Evolutionary conservation across 192 early-diverging fungal species (phyloP).

Genomic region (Coemansia sp.): DNA sequence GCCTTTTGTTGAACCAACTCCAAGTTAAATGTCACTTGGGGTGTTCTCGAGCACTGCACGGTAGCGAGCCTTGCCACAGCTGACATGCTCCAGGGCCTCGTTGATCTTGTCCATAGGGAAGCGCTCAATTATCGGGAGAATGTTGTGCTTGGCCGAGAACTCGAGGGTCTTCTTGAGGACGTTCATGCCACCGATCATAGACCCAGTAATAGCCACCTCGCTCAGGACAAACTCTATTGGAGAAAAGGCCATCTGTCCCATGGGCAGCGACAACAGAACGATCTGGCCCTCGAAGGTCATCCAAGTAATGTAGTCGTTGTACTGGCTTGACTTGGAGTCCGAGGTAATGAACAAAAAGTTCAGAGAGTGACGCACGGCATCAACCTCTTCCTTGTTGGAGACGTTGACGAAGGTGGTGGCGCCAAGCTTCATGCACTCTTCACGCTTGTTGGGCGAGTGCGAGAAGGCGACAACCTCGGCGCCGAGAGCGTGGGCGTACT

Average conservation of each 20-base stretch:
- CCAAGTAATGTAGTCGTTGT: conserved; percentile 49
- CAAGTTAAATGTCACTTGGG: too few species aligned
- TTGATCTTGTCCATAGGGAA: conserved; percentile 63
- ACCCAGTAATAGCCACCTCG: conserved; percentile 60
- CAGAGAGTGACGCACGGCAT: conserved; percentile 18
- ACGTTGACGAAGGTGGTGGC: conserved; percentile 57
- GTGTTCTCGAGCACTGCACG: conserved; percentile 62
- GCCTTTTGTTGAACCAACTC: too few species aligned
- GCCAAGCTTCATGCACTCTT: conserved; percentile 56
- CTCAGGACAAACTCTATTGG: conserved; percentile 46
- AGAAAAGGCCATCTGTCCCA: conserved; percentile 53
- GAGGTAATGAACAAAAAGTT: conserved; percentile 41
- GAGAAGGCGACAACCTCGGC: conserved; percentile 60
- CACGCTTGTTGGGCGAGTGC: conserved; percentile 57
- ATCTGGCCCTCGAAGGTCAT: conserved; percentile 61
- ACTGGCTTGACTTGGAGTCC: conserved; percentile 39
- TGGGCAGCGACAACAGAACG: conserved; percentile 66
- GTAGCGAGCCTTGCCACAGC: conserved; percentile 64
- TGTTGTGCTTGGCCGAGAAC: conserved; percentile 62
- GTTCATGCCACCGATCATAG: conserved; percentile 63
- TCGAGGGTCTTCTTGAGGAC: conserved; percentile 66
- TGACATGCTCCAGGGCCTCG: conserved; percentile 60
- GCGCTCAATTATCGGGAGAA: conserved; percentile 65
- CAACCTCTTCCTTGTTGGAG: conserved; percentile 31
- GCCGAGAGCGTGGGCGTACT: conserved; percentile 58